Evolutionary conservation across 192 early-diverging fungal genomes (phyloP).

Genomic region (Geranomyces variabilis): DNA sequence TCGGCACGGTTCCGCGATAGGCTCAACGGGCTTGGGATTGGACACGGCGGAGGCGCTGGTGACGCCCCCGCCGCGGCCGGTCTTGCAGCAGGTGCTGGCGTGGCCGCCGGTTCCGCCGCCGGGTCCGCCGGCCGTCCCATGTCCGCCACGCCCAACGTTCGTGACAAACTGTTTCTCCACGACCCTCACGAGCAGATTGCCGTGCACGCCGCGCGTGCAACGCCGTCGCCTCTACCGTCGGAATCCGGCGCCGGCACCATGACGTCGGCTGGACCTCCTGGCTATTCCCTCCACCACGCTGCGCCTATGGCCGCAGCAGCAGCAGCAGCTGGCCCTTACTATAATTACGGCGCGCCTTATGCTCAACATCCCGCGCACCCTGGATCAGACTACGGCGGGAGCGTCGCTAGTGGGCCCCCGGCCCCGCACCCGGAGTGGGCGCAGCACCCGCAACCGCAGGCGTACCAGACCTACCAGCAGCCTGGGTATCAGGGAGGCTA

Average conservation of each 20-base stretch:
- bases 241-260: neutral
- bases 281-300: too few species aligned
- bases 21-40: constrained; percentile 2
- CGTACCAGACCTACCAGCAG: neutral
- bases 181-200: neutral
- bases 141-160: neutral
- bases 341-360: too few species aligned
- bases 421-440: too few species aligned
- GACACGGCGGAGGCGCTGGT: neutral
- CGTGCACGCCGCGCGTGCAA: neutral
- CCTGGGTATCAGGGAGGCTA: neutral
- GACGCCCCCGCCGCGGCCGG: neutral
- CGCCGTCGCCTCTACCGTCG: constrained; percentile 6
- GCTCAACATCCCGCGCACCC: neutral
- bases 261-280: too few species aligned
- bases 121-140: neutral
- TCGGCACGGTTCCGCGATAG: constrained; percentile 24
- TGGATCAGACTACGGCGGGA: neutral
- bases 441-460: neutral
- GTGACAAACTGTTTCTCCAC: constrained; percentile 10
- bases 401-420: too few species aligned
- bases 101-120: neutral
- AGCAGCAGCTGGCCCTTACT: too few species aligned
- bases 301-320: too few species aligned
- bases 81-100: neutral